Evolutionary conservation across 176 grass and related monocot genomes (phyloP), one percentile per base, ranked within the genome.

Genomic region (Saccharum spontaneum): DNA sequence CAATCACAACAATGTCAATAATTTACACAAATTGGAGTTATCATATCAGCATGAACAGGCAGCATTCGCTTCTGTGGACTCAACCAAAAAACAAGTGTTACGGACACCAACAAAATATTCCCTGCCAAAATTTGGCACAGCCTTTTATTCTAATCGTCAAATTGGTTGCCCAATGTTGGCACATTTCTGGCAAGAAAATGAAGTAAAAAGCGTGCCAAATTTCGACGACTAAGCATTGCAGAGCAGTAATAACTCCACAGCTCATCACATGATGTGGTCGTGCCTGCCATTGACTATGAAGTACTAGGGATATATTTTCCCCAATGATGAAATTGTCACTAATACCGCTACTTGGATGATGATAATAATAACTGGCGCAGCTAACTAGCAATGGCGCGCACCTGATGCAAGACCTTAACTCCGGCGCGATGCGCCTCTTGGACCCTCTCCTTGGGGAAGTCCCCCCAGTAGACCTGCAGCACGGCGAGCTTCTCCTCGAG

Each of bases 331-430:
- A 37, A 43, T 52, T 15, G 3, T 22, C 31, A 63, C 16, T n/a
- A 62, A 33, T 24, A 48, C 57, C 28, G 3, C 3, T 31, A 22
- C 8, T 59, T 48, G 45, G 55, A 49, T 49, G 3, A 61, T 60
- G 23, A 60, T 4, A 20, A 18, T 22, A 61, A 61, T 6, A 16
- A 49, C 4, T 23, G 55, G 8, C 69, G 43, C n/a, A 69, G 30
- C 14, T 37, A 63, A 59, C 8, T 13, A n/a, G 48, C 31, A 38
- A 57, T 38, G 33, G 30, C 39, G 39, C 86, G 80, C 60, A 98
- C 96, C 87, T 98, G 96, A 89, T 98, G 96, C 70, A 98, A 83
- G 77, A 98, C 91, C 87, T 92, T 95, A 48, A 92, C 93, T 9
- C 93, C 96, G 31, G 96, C 93, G 62, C 77, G 85, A 82, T 98